A percentile compares a stretch with the other conserved stretches of the same genome.
These are phyloP conservation scores for Tuber borchii DNA, from an alignment of 495 filamentous ascomycete genomes.

Conservation along the genomic window DNA sequence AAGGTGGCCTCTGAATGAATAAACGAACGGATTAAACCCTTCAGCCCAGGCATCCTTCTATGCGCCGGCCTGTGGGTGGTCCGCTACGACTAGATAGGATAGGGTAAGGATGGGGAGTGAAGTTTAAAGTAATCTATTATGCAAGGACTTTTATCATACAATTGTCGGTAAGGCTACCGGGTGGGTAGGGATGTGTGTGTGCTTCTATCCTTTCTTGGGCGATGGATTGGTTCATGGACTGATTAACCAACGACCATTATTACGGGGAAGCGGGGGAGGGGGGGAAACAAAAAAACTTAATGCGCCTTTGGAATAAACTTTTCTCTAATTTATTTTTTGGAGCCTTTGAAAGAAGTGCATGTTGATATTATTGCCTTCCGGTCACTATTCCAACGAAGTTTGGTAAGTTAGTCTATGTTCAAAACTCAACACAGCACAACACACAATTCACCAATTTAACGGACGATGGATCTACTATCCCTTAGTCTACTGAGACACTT, in stretches of 20 bases:
- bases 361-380: not conserved
- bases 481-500: no score
- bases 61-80: not conserved
- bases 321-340: not conserved
- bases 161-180: not conserved
- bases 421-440: not conserved
- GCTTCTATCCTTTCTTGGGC: not conserved
- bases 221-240: not conserved
- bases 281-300: not conserved
- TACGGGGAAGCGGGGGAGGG: not conserved
- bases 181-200: not conserved
- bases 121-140: not conserved
- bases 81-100: not conserved
- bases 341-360: not conserved
- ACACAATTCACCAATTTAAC: not conserved
- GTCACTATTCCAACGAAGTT: not conserved
- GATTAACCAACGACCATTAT: not conserved
- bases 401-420: no score
- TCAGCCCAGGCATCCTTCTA: not conserved
- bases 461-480: not conserved
- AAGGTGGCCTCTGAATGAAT: not conserved
- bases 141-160: not conserved
- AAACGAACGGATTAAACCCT: not conserved
- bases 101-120: not conserved
- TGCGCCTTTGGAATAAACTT: not conserved